Evolutionary conservation across 2,329 filamentous ascomycete genomes (phyloP).

Genomic region (Penicillium occitanis): DNA sequence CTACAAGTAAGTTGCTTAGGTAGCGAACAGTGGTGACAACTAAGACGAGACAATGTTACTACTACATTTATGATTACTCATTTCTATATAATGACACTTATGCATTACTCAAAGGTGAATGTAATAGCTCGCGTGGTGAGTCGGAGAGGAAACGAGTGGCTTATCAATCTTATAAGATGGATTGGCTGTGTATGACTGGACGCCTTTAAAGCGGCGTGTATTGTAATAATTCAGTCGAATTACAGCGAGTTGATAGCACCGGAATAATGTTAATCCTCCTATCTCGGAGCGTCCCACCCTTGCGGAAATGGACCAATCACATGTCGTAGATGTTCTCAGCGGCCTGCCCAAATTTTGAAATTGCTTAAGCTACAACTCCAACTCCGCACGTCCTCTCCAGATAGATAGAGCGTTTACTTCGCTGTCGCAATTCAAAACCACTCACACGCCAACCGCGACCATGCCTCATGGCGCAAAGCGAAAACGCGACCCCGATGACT

Average conservation of each 20-base stretch:
- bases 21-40: neutral
- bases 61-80: constrained; percentile 1
- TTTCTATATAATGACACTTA: neutral
- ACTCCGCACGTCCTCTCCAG: neutral
- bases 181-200: neutral
- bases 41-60: neutral
- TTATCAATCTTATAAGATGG: constrained; percentile 23
- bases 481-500: constrained; percentile 33
- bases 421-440: neutral
- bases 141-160: neutral
- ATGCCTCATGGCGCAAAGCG: constrained; percentile 30
- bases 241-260: neutral
- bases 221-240: neutral
- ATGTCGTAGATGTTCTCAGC: neutral
- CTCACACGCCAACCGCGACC: neutral
- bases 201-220: neutral
- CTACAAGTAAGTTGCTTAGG: neutral
- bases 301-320: neutral
- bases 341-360: neutral
- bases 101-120: neutral
- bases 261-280: neutral
- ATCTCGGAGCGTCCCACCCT: too few species aligned
- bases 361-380: neutral
- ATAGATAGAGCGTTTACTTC: neutral
- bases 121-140: neutral